Conservation (phyloP, 805 yeast genomes). For the Ogataea neopini region DNA sequence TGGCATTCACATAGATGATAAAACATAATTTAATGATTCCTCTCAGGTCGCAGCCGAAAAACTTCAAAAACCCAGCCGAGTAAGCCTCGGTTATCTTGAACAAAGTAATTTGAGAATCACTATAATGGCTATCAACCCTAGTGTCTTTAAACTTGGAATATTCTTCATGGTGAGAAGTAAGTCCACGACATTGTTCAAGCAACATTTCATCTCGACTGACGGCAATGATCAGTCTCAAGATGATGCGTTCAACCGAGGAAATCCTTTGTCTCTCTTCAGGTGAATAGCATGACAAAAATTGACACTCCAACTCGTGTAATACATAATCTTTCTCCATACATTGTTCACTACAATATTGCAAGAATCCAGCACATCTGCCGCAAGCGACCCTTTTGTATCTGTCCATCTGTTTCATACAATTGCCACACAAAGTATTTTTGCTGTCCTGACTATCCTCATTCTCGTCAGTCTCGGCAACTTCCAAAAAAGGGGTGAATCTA, state of each 20-base stretch:
- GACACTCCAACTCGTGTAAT: constrained; percentile 21
- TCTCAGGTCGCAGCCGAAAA: constrained; percentile 15
- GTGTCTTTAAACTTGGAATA: constrained; percentile 10
- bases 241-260: constrained; percentile 16
- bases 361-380: constrained; percentile 13
- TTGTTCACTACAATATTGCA: constrained; percentile 19
- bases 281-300: constrained; percentile 6
- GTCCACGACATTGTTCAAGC: constrained; percentile 17
- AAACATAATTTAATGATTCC: constrained; percentile 23
- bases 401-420: constrained; percentile 16
- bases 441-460: constrained; percentile 11
- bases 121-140: not conserved
- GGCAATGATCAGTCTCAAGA: constrained; percentile 13
- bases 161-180: constrained; percentile 26
- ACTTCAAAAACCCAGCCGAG: constrained; percentile 15
- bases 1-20: constrained; percentile 34
- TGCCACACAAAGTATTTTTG: constrained; percentile 14
- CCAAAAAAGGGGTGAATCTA: constrained; percentile 13
- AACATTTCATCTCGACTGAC: constrained; percentile 6
- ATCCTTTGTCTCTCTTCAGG: constrained; percentile 8
- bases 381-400: constrained; percentile 6
- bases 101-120: constrained; percentile 13
- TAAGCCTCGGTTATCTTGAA: constrained; percentile 19
- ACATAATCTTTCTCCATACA: constrained; percentile 17
- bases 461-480: constrained; percentile 18